phyloP scores from a whole-genome alignment of 2,329 filamentous ascomycete genomes.

The Nemania abortiva region DNA sequence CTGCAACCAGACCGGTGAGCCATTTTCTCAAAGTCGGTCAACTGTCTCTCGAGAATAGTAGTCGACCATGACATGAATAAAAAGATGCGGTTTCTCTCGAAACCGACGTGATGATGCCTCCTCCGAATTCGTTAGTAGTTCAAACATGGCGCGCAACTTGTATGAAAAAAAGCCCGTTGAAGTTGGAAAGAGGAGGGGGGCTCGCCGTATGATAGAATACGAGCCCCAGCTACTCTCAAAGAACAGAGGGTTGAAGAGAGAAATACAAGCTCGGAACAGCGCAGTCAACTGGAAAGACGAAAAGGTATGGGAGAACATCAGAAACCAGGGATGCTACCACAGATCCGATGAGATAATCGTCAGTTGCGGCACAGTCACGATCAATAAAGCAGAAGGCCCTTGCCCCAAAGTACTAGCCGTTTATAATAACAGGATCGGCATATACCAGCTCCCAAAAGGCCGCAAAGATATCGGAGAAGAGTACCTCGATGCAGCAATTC shows the following conservation, averaged over 20 bases:
- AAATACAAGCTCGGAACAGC: constrained; percentile 43
- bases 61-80: constrained; percentile 29
- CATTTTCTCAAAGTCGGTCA: constrained; percentile 36
- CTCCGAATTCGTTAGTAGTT: constrained; percentile 9
- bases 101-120: constrained; percentile 8
- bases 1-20: constrained; percentile 40
- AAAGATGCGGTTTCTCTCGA: constrained; percentile 24
- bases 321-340: constrained; percentile 51
- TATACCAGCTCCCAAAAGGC: constrained; percentile 63
- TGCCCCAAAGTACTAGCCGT: constrained; percentile 56
- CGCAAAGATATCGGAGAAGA: constrained; percentile 62
- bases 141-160: constrained; percentile 42
- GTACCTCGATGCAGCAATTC: constrained; percentile 57
- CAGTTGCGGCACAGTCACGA: constrained; percentile 61
- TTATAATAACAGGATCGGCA: constrained; percentile 57
- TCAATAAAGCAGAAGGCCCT: constrained; percentile 51
- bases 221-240: constrained; percentile 34
- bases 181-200: constrained; percentile 35
- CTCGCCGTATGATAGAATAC: constrained; percentile 29
- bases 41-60: constrained; percentile 22
- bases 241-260: constrained; percentile 41
- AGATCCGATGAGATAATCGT: constrained; percentile 59
- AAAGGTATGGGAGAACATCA: constrained; percentile 49
- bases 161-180: constrained; percentile 37
- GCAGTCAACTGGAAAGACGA: constrained; percentile 47